phyloP scores from a whole-genome alignment of 1,284 basidiomycete genomes.

The Neotropicomus parvogracilis region DNA sequence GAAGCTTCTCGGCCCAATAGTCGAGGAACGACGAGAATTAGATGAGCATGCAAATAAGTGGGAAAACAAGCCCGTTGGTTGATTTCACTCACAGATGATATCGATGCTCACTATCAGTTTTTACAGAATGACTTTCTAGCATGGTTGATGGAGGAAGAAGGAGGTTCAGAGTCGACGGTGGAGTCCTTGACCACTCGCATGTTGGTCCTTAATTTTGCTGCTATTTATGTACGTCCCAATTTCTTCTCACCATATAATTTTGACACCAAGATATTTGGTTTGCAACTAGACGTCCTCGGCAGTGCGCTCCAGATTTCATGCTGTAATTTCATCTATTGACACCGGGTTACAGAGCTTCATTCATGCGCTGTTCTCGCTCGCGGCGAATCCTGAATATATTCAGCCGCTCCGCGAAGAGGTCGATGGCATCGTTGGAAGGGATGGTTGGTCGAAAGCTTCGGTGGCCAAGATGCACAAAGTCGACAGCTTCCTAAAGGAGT shows the following conservation, averaged over 20 bases:
- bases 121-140: neutral
- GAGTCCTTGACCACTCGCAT: neutral
- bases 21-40: constrained; percentile 36
- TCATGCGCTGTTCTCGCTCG: neutral
- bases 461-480: neutral
- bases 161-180: neutral
- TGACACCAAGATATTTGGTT: no score
- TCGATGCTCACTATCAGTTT: neutral
- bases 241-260: no score
- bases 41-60: constrained; percentile 11
- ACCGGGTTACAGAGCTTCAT: neutral
- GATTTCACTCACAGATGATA: no score
- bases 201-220: neutral
- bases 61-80: neutral
- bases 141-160: neutral
- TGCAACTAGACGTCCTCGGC: neutral
- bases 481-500: neutral
- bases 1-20: constrained; percentile 34
- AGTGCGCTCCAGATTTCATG: neutral
- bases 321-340: neutral
- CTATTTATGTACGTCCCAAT: neutral
- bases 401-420: no score
- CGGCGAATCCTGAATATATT: no score
- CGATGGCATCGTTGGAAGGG: no score
- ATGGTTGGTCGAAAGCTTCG: no score